Evolutionary conservation across 1,284 basidiomycete species (phyloP), one percentile per base, ranked within the genome.

Genomic region (Cutaneotrichosporon dermatis): DNA sequence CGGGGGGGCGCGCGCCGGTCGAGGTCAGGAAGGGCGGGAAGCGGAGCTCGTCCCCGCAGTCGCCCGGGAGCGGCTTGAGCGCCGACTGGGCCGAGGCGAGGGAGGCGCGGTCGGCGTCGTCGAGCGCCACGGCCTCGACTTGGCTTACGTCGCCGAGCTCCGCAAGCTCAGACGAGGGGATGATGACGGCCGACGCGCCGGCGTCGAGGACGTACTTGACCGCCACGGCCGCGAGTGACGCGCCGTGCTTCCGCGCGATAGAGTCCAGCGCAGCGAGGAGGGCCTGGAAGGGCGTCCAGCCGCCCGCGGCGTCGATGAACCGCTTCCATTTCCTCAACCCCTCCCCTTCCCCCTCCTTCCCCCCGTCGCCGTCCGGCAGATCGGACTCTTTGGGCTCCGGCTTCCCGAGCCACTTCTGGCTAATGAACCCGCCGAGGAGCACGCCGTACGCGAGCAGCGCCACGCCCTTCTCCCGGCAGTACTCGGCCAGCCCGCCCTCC

Each of bases 231-330:
- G 61, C 42, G 10, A 63, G 37, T 12, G 54, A 6, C 11, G 62
- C 57, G 36, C 15, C 7, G 54, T 61, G 60, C 48, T 62, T 61
- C 7, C 52, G 35, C 0, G 66, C 66, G 12, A 66, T 39, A 4
- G 25, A 11, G 9, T 42, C 42, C 15, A 68, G 54, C 6, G 58
- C 58, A 0, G 39, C 7, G 2, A 68, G 53, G 3, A 66, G 39
- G 6, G n/a, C 34, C 46, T 64, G 63, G 56, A 65, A 68, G 3
- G 52, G 35, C 2, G 11, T 44, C 66, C 66, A 68, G 1, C 67
- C 65, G 15, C 65, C 63, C 46, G 57, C 60, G 13, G 49, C 54
- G 50, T 62, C 61, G 12, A 67, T 63, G 42, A 59, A 61, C 12
- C 64, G 58, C 54, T 59, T 61, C 49, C 61, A 63, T 51, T 60